phyloP scores from a whole-genome alignment of 176 grass and related monocot species.

The Musa troglodytarum region DNA sequence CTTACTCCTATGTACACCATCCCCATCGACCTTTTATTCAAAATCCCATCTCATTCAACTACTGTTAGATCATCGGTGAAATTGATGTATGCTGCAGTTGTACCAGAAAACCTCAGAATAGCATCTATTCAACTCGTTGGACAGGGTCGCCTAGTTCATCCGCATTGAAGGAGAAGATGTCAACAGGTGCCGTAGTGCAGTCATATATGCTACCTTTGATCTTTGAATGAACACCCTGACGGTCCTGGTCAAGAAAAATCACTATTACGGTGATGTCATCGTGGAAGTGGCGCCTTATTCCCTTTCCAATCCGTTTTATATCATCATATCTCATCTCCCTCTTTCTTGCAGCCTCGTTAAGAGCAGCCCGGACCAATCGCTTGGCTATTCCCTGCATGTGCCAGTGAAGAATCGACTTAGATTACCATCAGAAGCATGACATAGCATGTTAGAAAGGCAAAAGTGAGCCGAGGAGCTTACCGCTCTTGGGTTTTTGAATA shows the following conservation, averaged over 20 bases:
- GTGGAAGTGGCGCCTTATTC: neutral
- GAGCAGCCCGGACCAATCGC: neutral
- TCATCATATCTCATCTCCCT: slow-evolving; percentile 8
- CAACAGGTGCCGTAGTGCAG: neutral
- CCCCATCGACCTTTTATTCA: too few species aligned
- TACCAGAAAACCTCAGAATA: too few species aligned
- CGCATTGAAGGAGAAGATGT: neutral
- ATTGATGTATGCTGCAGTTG: too few species aligned
- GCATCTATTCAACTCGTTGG: too few species aligned
- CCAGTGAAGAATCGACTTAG: too few species aligned
- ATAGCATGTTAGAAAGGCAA: neutral
- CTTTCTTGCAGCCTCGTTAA: slow-evolving; percentile 1
- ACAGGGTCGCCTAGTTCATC: neutral
- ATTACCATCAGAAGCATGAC: neutral
- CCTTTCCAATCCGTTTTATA: neutral
- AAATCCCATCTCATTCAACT: too few species aligned
- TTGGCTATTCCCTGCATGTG: neutral
- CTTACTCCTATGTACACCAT: too few species aligned
- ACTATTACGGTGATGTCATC: slow-evolving; percentile 2
- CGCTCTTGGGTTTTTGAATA: slow-evolving; percentile 4
- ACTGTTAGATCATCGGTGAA: too few species aligned
- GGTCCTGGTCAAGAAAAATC: neutral
- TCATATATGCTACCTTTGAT: neutral
- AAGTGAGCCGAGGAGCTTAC: neutral
- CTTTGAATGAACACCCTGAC: too few species aligned